Percentiles rank a stretch among this genome's conserved stretches.
Evolutionary conservation across 768 basidiomycete species (phyloP).

Genomic region (Pleurotus pulmonarius): DNA sequence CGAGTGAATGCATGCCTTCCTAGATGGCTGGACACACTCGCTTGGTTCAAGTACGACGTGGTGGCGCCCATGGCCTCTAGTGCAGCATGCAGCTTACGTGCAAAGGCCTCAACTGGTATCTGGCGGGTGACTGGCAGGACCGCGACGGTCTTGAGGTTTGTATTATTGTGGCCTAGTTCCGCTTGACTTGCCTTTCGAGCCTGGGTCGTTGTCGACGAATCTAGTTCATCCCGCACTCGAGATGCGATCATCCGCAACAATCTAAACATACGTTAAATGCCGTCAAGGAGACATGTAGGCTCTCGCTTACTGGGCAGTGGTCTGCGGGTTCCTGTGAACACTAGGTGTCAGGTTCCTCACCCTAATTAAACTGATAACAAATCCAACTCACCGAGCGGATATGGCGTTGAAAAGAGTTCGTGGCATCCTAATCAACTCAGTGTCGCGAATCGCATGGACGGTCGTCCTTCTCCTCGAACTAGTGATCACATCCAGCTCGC

Average conservation of each 20-base stretch:
- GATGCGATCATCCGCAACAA: slow-evolving; percentile 88
- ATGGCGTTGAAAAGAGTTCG: slow-evolving; percentile 98
- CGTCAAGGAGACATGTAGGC: neutral
- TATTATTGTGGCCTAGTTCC: slow-evolving; percentile 74
- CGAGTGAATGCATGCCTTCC: slow-evolving; percentile 93
- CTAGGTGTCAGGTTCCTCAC: neutral
- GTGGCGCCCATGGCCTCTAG: slow-evolving; percentile 92
- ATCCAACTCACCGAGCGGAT: slow-evolving; percentile 58
- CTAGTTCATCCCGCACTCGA: slow-evolving; percentile 82
- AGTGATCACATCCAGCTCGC: slow-evolving; percentile 97
- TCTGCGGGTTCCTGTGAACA: slow-evolving; percentile 66
- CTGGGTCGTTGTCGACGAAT: slow-evolving; percentile 50
- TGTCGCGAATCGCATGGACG: slow-evolving; percentile 96
- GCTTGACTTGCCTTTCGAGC: slow-evolving; percentile 41
- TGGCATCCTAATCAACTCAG: slow-evolving; percentile 95
- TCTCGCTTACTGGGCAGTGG: slow-evolving; percentile 69
- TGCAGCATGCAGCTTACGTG: slow-evolving; percentile 82
- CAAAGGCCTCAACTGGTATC: slow-evolving; percentile 87
- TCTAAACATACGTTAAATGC: slow-evolving; percentile 28
- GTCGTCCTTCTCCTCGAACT: slow-evolving; percentile 83
- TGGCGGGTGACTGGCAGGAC: slow-evolving; percentile 83
- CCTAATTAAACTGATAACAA: neutral
- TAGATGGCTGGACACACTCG: slow-evolving; percentile 85
- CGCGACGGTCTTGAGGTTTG: slow-evolving; percentile 91
- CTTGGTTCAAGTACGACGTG: slow-evolving; percentile 91